phyloP scores from a whole-genome alignment of 345 rosid species.

The Camelina neglecta region DNA sequence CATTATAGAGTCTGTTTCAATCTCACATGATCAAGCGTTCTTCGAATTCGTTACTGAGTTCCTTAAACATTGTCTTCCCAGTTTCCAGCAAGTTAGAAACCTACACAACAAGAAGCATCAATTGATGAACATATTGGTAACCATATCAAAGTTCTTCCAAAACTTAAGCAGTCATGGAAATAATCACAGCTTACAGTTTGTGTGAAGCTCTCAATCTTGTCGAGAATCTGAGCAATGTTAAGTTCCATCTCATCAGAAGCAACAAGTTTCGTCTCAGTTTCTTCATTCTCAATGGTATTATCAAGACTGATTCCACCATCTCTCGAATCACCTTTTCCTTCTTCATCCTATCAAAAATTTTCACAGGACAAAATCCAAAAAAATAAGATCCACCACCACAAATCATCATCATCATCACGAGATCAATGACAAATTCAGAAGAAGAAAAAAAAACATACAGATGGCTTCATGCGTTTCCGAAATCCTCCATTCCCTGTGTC shows the following conservation, averaged over 20 bases:
- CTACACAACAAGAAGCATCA: slow-evolving; percentile 44
- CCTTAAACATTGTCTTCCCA: slow-evolving; percentile 77
- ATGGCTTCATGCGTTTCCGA: slow-evolving; percentile 69
- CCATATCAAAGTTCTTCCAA: background rate
- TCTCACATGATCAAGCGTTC: slow-evolving; percentile 73
- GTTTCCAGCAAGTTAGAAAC: slow-evolving; percentile 80
- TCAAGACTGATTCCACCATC: slow-evolving; percentile 49
- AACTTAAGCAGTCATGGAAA: background rate
- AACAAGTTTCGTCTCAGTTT: slow-evolving; percentile 51
- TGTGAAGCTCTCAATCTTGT: slow-evolving; percentile 82
- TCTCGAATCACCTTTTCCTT: slow-evolving; percentile 46
- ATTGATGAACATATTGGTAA: background rate
- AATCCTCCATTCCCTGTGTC: slow-evolving; percentile 46
- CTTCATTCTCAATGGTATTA: slow-evolving; percentile 57
- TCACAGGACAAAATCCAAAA: slow-evolving; percentile 6
- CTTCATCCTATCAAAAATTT: slow-evolving; percentile 51
- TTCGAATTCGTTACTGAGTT: slow-evolving; percentile 76
- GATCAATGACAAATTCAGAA: slow-evolving; percentile 16
- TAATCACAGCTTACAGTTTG: slow-evolving; percentile 55
- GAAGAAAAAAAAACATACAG: slow-evolving; percentile 47
- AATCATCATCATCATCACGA: slow-evolving; percentile 12
- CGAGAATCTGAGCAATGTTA: slow-evolving; percentile 59
- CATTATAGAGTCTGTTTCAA: background rate
- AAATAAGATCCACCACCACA: slow-evolving; percentile 4
- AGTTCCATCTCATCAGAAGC: slow-evolving; percentile 89